Conservation (phyloP, 805 yeast species). For the Ascoidea asiatica region DNA sequence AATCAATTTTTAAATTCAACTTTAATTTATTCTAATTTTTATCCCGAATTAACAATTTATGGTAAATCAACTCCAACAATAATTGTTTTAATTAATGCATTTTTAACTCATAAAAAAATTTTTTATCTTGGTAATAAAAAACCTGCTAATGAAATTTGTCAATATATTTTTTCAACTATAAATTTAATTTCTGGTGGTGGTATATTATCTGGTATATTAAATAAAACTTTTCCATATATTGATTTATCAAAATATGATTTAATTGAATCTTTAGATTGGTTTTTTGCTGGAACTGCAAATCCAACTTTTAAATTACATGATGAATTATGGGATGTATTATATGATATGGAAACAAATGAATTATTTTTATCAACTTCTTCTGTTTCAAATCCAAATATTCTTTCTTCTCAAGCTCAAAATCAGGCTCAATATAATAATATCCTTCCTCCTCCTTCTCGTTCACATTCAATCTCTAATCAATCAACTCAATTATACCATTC, state of each 20-base stretch:
- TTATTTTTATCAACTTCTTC: slow-evolving; percentile 19
- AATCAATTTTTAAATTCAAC: slow-evolving; percentile 6
- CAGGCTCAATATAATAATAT: not conserved
- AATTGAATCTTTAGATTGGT: slow-evolving; percentile 32
- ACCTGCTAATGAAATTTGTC: slow-evolving; percentile 36
- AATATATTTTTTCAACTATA: slow-evolving; percentile 32
- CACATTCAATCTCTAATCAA: not conserved
- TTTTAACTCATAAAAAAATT: slow-evolving; percentile 37
- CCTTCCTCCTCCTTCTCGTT: not conserved
- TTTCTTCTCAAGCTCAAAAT: not conserved
- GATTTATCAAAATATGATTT: slow-evolving; percentile 42
- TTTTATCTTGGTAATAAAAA: slow-evolving; percentile 35
- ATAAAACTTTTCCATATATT: slow-evolving; percentile 39
- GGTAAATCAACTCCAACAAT: slow-evolving; percentile 43
- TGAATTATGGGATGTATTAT: slow-evolving; percentile 39
- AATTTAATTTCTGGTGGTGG: slow-evolving; percentile 38
- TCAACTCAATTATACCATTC: too few species aligned
- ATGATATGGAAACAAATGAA: slow-evolving; percentile 32
- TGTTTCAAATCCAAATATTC: slow-evolving; percentile 3
- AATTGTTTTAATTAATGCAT: slow-evolving; percentile 34
- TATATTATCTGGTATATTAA: slow-evolving; percentile 31
- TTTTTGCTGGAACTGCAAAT: slow-evolving; percentile 46
- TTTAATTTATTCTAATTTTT: slow-evolving; percentile 15
- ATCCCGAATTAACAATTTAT: slow-evolving; percentile 36
- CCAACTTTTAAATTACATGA: slow-evolving; percentile 44